Percentiles rank a stretch among this genome's conserved stretches.
phyloP scores from a whole-genome alignment of 1,139 yeast species.

The Lodderomyces metapsilosis region DNA sequence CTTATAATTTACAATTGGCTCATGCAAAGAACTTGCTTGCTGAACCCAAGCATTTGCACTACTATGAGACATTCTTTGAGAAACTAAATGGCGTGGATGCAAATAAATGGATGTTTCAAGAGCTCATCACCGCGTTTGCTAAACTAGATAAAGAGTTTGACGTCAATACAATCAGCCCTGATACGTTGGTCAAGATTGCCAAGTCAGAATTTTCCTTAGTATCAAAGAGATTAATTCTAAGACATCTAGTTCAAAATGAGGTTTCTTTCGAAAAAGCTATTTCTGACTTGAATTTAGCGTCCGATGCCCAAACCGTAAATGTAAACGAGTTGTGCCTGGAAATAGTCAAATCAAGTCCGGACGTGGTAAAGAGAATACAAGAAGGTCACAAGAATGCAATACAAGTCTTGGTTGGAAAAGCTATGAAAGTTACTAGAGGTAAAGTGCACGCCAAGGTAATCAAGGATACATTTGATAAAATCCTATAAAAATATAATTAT shows the following conservation, averaged over 20 bases:
- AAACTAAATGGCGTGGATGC: constrained; percentile 33
- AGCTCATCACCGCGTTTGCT: constrained; percentile 67
- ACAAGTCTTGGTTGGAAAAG: constrained; percentile 78
- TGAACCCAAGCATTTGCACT: constrained; percentile 42
- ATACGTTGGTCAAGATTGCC: constrained; percentile 26
- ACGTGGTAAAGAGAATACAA: constrained; percentile 55
- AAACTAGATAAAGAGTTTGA: constrained; percentile 47
- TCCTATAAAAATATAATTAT: constrained; percentile 3
- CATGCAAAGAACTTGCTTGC: constrained; percentile 67
- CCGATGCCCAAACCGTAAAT: background rate
- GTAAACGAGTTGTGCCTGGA: constrained; percentile 44
- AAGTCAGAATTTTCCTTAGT: constrained; percentile 34
- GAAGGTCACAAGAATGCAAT: constrained; percentile 64
- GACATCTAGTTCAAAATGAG: constrained; percentile 54
- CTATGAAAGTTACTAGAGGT: constrained; percentile 78
- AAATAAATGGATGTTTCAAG: constrained; percentile 85
- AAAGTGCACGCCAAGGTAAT: constrained; percentile 53
- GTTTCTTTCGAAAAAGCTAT: constrained; percentile 45
- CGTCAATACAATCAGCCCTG: constrained; percentile 28
- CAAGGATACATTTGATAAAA: constrained; percentile 32
- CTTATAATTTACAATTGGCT: constrained; percentile 61
- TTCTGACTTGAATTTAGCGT: constrained; percentile 14
- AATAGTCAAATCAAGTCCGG: constrained; percentile 51
- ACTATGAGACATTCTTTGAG: constrained; percentile 49
- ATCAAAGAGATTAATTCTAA: constrained; percentile 64